Evolutionary conservation across 1,284 basidiomycete genomes (phyloP), one percentile per base, ranked within the genome.

Genomic region (Meira nashicola): DNA sequence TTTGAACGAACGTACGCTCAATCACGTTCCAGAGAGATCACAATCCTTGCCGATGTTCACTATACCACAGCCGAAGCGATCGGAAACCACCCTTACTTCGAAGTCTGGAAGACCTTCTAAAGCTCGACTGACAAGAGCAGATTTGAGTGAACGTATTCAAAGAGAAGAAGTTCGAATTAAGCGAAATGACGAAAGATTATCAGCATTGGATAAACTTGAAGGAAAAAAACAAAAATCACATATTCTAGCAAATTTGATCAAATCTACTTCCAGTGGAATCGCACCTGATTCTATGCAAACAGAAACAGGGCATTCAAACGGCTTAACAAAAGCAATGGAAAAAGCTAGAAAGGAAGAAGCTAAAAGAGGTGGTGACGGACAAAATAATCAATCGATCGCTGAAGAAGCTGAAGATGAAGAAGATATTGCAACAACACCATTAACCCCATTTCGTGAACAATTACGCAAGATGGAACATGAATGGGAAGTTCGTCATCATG

Each of bases 141-240:
- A 48, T 48, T 23, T 48, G 25, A 23, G 25, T 8, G 46, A 23
- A 17, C 46, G 46, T 12, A 48, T 48, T 5, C 46, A 48, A 25
- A 48, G 46, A 48, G 46, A 53, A 23, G 50, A 53, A 15, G 11
- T 23, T 3, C 23, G 50, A 15, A 39, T 17, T 5, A 39, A 25
- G 17, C 2, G 50, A 39, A 53, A 53, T 15, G 50, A 53, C 12
- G n/a, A n/a, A 38, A 39, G 50, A 41, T 41, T 53, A 11, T 19
- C 11, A 41, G 50, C 50, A 23, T 41, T 53, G 28, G 50, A 39
- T 14, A 53, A 53, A 25, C 50, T 53, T 14, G 50, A 53, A 28
- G 50, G 50, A 19, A 48, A 48, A 12, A 48, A n/a, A 12, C 17
- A 48, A 23, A 48, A 48, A 25, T 48, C 46, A 17, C 17, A 23